These are phyloP conservation scores for Marasmius tenuissimus DNA, from an alignment of 1,284 basidiomycete genomes.

Conservation along the genomic window DNA sequence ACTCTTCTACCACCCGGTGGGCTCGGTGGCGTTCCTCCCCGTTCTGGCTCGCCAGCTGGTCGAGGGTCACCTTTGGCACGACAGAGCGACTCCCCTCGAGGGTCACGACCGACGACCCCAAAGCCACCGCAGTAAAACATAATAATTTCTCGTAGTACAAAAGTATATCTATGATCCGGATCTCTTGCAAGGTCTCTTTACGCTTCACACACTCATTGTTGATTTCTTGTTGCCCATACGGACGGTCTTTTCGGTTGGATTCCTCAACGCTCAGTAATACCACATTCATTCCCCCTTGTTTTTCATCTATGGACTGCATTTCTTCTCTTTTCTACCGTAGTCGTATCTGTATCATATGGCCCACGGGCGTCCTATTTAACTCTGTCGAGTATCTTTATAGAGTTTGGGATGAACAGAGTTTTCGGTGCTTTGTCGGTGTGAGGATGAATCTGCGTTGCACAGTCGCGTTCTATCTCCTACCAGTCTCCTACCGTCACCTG, in stretches of 20 bases:
- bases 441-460: too few species aligned
- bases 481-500: background rate
- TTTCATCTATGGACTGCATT: conserved; percentile 1
- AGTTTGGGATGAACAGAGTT: background rate
- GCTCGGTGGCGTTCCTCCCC: conserved; percentile 32
- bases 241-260: background rate
- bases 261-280: background rate
- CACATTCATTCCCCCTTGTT: background rate
- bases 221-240: background rate
- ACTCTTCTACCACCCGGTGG: conserved; percentile 36
- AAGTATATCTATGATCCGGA: background rate
- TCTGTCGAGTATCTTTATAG: background rate
- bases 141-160: background rate
- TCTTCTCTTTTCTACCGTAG: background rate
- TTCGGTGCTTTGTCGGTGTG: too few species aligned
- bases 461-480: too few species aligned
- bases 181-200: background rate
- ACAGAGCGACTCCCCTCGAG: conserved; percentile 24
- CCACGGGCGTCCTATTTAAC: background rate
- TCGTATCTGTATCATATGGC: background rate
- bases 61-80: conserved; percentile 42
- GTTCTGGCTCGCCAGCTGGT: conserved; percentile 40
- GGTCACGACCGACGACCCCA: conserved; percentile 38
- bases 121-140: conserved; percentile 21
- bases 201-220: background rate